Conservation (phyloP, 345 rosid species). For the Corchorus capsularis region DNA sequence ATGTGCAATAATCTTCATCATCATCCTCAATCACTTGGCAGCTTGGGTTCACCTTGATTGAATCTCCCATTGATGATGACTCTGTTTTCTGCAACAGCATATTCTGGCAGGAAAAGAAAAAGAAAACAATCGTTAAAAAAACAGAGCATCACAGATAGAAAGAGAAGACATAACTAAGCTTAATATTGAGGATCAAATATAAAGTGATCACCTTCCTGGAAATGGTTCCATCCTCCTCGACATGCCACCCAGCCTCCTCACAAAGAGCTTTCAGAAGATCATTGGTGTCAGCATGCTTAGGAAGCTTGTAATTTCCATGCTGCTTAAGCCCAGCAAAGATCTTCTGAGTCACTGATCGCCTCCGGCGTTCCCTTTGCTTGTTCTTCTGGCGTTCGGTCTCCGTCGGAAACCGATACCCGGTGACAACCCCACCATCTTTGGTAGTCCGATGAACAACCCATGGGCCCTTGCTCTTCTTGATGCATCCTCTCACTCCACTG, state of each 20-base stretch:
- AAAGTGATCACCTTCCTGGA: slow-evolving; percentile 30
- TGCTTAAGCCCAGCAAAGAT: slow-evolving; percentile 51
- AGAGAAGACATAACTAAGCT: background rate
- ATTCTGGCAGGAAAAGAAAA: background rate
- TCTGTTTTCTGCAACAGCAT: background rate
- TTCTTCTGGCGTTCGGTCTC: slow-evolving; percentile 46
- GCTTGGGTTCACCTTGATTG: background rate
- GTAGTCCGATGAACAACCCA: slow-evolving; percentile 40
- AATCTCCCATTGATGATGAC: background rate
- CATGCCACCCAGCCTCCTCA: slow-evolving; percentile 57
- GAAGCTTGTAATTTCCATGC: slow-evolving; percentile 47
- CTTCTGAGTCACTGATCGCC: slow-evolving; percentile 40
- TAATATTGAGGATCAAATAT: background rate
- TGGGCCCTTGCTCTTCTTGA: slow-evolving; percentile 41
- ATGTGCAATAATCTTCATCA: slow-evolving; percentile 17
- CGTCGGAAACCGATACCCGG: slow-evolving; percentile 33
- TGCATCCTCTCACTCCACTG: slow-evolving; percentile 30
- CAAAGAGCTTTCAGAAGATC: slow-evolving; percentile 51
- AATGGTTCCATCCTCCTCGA: slow-evolving; percentile 49
- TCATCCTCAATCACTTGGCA: background rate
- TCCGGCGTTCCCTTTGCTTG: slow-evolving; percentile 38
- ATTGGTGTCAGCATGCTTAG: slow-evolving; percentile 39
- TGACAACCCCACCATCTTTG: slow-evolving; percentile 30
- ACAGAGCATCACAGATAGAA: too few relatives aligned
- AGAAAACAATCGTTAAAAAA: too few relatives aligned